A percentile compares a stretch with the other conserved stretches of the same genome.
These are phyloP conservation scores for Beauveria scarabaeidicola DNA, from an alignment of 2,329 filamentous ascomycete genomes.

Conservation along the genomic window DNA sequence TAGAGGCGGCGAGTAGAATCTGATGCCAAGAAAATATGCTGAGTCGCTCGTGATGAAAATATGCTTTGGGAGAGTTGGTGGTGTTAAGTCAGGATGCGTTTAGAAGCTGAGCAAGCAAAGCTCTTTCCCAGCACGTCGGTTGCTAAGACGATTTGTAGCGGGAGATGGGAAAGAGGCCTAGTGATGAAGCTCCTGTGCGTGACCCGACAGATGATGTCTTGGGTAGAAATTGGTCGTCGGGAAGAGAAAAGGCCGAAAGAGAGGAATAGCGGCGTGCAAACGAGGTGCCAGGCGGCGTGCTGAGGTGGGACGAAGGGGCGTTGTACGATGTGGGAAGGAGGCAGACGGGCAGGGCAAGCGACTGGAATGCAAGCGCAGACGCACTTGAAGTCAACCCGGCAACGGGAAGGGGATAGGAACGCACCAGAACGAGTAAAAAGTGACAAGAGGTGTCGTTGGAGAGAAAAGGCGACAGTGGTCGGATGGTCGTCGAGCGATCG, in stretches of 20 bases:
- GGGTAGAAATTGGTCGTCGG: not conserved
- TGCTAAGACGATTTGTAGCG: not conserved
- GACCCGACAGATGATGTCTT: conserved; percentile 1
- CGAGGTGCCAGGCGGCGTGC: not conserved
- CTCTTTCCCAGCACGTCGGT: not conserved
- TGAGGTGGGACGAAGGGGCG: not conserved
- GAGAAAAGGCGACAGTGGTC: not conserved
- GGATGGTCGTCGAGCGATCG: not conserved
- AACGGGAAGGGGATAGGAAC: conserved; percentile 1
- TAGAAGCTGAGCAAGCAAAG: not conserved
- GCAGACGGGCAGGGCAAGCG: not conserved
- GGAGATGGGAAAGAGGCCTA: not conserved
- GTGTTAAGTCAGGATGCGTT: not conserved
- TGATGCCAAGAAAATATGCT: conserved; percentile 7
- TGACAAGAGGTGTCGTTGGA: not conserved
- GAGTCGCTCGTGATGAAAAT: not conserved
- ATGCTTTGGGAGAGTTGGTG: not conserved
- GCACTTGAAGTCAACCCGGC: conserved; percentile 6
- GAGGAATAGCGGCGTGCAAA: not conserved
- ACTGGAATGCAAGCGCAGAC: conserved; percentile 9
- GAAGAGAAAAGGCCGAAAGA: not conserved
- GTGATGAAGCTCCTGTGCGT: not conserved
- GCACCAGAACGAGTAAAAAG: not conserved
- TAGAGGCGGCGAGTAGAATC: not conserved
- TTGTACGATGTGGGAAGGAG: not conserved